phyloP scores from a whole-genome alignment of 805 yeast species.

The Nakazawaea holstii region DNA sequence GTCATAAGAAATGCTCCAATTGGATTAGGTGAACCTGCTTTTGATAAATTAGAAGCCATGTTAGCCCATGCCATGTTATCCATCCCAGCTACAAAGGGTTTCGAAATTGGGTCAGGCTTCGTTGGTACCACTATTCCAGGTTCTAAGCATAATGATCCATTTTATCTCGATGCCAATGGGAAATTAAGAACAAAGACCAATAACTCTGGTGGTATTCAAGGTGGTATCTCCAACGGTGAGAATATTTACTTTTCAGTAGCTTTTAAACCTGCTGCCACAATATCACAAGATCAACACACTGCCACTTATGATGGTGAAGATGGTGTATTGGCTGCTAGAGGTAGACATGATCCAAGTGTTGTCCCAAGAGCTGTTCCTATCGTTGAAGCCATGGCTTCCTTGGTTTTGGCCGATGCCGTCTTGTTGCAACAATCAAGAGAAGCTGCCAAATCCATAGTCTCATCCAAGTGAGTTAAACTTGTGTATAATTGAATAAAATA shows the following conservation, averaged over 20 bases:
- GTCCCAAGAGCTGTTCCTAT: conserved; percentile 98
- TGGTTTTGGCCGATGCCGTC: conserved; percentile 82
- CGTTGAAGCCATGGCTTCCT: conserved; percentile 97
- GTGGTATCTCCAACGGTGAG: conserved; percentile 97
- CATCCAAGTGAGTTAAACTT: background rate
- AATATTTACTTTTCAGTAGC: conserved; percentile 91
- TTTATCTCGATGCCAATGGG: conserved; percentile 56
- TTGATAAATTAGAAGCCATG: conserved; percentile 92
- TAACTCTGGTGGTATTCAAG: conserved; percentile 96
- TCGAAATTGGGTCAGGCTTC: conserved; percentile 96
- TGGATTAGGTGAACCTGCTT: conserved; percentile 97
- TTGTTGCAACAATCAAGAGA: conserved; percentile 86
- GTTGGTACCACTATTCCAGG: conserved; percentile 87
- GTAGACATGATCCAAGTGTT: conserved; percentile 98
- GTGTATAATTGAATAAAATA: background rate
- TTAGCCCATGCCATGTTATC: conserved; percentile 98
- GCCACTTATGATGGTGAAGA: conserved; percentile 81
- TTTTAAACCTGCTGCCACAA: conserved; percentile 97
- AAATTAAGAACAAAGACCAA: conserved; percentile 82
- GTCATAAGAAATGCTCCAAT: conserved; percentile 90
- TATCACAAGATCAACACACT: conserved; percentile 87
- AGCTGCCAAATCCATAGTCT: conserved; percentile 33
- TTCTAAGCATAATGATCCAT: conserved; percentile 89
- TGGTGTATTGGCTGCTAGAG: conserved; percentile 91
- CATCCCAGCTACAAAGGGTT: conserved; percentile 96